Percentiles rank a stretch among this genome's conserved stretches.
Conservation (phyloP, 2,329 filamentous ascomycete genomes). For the Claviceps sp. region DNA sequence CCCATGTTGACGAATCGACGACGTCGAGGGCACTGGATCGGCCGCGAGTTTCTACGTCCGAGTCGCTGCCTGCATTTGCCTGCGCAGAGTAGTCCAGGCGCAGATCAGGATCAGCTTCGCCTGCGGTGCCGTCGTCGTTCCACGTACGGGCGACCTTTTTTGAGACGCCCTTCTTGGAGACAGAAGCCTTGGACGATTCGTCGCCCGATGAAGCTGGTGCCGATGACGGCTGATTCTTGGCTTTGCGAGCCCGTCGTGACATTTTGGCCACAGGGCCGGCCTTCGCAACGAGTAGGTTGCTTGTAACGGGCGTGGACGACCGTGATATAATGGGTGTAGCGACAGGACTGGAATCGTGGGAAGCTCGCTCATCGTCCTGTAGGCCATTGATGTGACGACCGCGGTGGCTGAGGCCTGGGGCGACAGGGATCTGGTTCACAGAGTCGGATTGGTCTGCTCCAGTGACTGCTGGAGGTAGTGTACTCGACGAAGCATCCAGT, state of each 20-base stretch:
- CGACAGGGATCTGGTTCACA: slow-evolving; percentile 10
- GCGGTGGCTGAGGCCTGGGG: slow-evolving; percentile 28
- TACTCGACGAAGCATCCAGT: slow-evolving; percentile 48
- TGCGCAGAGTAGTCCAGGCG: slow-evolving; percentile 81
- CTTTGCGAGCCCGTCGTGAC: slow-evolving; percentile 65
- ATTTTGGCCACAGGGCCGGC: slow-evolving; percentile 60
- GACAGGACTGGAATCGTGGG: slow-evolving; percentile 56
- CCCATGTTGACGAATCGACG: slow-evolving; percentile 72
- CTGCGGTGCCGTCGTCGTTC: slow-evolving; percentile 78
- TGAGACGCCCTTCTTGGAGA: slow-evolving; percentile 28
- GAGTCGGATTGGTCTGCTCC: slow-evolving; percentile 16
- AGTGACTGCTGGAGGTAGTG: slow-evolving; percentile 1
- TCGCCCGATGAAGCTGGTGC: slow-evolving; percentile 70
- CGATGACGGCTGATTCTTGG: slow-evolving; percentile 42
- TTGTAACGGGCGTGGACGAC: slow-evolving; percentile 57
- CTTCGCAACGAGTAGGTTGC: slow-evolving; percentile 56
- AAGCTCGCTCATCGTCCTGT: slow-evolving; percentile 26
- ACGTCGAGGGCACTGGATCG: slow-evolving; percentile 53
- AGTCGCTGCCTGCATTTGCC: slow-evolving; percentile 38
- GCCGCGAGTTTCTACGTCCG: slow-evolving; percentile 32
- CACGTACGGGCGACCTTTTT: slow-evolving; percentile 85
- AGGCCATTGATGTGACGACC: slow-evolving; percentile 22
- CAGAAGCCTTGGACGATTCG: slow-evolving; percentile 43
- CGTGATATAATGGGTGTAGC: slow-evolving; percentile 64
- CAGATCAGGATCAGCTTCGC: slow-evolving; percentile 60